Conservation (phyloP, 345 rosid species). For the Citropsis articulata region DNA sequence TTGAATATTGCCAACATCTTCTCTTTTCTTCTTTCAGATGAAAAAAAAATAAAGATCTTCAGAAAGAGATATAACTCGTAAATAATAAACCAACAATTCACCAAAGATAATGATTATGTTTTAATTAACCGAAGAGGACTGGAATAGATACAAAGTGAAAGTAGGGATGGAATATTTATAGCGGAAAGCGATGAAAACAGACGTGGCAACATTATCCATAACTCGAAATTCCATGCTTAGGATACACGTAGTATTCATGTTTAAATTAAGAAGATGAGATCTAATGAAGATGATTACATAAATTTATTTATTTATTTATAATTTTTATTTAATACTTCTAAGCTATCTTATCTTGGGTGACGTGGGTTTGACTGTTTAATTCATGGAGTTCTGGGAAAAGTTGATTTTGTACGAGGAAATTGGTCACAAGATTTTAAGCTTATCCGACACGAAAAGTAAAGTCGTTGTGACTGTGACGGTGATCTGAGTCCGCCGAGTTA, state of each 20-base stretch:
- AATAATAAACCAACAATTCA: not conserved
- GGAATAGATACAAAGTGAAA: not conserved
- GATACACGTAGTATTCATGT: not conserved
- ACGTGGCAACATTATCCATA: slow-evolving; percentile 41
- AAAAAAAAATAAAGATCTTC: not conserved
- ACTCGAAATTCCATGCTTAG: slow-evolving; percentile 2
- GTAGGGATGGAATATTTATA: slow-evolving; percentile 5
- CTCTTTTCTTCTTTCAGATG: not conserved
- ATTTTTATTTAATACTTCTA: no score
- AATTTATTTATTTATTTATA: not conserved
- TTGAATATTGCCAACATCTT: slow-evolving; percentile 71
- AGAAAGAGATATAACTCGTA: not conserved
- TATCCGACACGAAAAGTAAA: slow-evolving; percentile 17
- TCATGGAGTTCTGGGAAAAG: no score
- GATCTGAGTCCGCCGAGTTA: slow-evolving; percentile 38
- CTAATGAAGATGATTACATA: no score
- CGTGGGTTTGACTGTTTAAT: no score
- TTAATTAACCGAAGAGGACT: not conserved
- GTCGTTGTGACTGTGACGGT: slow-evolving; percentile 13
- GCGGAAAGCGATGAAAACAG: not conserved
- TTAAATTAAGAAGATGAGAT: not conserved
- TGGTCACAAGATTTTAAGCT: not conserved
- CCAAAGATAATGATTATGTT: not conserved
- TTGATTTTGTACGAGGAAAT: not conserved
- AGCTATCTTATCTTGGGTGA: no score